These are phyloP conservation scores for Beauveria pseudobassiana DNA, from an alignment of 2,329 filamentous ascomycete species.

Conservation along the genomic window DNA sequence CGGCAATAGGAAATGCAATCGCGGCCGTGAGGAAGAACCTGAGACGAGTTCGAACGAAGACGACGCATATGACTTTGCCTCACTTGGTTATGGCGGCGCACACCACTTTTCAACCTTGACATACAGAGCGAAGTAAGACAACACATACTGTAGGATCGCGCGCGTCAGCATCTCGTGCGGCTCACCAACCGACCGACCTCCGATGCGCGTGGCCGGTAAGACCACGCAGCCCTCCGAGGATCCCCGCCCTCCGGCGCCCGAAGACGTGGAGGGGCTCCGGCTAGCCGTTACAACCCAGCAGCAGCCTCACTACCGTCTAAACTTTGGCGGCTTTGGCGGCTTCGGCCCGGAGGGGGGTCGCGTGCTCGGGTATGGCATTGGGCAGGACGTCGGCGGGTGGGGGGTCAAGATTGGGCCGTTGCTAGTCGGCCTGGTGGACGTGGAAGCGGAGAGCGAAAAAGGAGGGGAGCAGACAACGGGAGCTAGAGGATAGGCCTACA, in stretches of 20 bases:
- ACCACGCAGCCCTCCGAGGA: neutral
- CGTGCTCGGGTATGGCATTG: neutral
- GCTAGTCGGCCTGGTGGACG: neutral
- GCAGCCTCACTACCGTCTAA: neutral
- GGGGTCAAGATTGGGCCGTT: conserved; percentile 1
- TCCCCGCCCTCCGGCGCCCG: neutral
- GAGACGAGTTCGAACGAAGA: no score
- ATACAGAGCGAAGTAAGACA: no score
- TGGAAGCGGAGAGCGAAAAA: neutral
- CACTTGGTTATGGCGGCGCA: no score
- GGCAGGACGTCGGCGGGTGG: neutral
- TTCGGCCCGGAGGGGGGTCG: neutral
- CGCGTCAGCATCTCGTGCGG: no score
- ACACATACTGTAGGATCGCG: no score
- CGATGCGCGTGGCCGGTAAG: neutral
- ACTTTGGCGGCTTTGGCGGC: conserved; percentile 3
- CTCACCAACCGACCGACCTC: neutral
- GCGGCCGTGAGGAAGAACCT: no score
- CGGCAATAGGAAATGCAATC: no score
- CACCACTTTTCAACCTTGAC: no score
- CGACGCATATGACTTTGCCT: no score
- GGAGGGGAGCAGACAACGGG: neutral
- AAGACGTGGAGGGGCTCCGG: neutral
- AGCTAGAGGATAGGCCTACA: neutral
- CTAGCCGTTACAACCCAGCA: neutral